Evolutionary conservation across 2,329 filamentous ascomycete species (phyloP).

Genomic region (Aspergillus novofumigatus): DNA sequence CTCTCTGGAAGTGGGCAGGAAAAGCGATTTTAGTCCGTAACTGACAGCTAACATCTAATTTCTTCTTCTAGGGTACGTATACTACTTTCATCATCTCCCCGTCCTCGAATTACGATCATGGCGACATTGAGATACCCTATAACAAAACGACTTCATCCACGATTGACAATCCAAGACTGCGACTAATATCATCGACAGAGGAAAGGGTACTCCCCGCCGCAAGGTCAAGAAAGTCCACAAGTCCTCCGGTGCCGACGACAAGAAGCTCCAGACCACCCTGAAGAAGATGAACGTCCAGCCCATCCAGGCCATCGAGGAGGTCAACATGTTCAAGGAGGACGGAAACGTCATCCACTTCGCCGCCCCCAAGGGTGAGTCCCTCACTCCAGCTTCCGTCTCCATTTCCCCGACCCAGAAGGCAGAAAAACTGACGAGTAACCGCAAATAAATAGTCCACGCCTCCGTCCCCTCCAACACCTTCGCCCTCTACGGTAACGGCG

Average conservation of each 20-base stretch:
- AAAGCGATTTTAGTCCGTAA: not conserved
- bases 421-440: not conserved
- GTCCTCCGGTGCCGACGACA: constrained; percentile 91
- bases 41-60: constrained; percentile 2
- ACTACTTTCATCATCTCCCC: not conserved
- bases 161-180: constrained; percentile 13
- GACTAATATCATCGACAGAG: constrained; percentile 50
- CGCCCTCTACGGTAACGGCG: constrained; percentile 96
- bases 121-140: not conserved
- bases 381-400: not conserved
- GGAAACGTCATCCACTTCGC: constrained; percentile 99
- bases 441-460: constrained; percentile 69
- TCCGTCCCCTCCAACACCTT: constrained; percentile 98
- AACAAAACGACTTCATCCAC: not conserved
- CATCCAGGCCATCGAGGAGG: constrained; percentile 99
- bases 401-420: not conserved
- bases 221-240: constrained; percentile 98
- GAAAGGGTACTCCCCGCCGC: constrained; percentile 96
- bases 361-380: constrained; percentile 81
- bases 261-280: constrained; percentile 94
- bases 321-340: constrained; percentile 99
- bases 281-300: constrained; percentile 99
- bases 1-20: not conserved
- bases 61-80: constrained; percentile 10
- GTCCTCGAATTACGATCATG: not conserved